Conservation (phyloP, 768 basidiomycete species). For the Chalciporus sphaerocephalus region DNA sequence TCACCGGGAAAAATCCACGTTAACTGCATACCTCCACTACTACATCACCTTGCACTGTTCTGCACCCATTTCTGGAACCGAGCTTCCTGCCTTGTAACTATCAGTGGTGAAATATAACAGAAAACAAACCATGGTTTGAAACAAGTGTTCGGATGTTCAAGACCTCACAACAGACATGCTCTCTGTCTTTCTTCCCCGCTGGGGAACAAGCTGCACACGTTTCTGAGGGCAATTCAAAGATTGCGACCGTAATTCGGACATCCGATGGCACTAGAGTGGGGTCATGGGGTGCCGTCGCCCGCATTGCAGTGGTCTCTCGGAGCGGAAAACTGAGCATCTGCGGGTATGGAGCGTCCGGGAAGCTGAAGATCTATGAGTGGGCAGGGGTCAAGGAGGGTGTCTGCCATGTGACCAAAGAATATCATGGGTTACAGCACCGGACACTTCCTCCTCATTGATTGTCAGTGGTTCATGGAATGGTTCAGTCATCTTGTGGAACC, state of each 20-base stretch:
- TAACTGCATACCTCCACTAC: not conserved
- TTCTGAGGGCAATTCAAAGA: not conserved
- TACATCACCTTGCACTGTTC: too few relatives aligned
- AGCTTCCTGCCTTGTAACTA: too few relatives aligned
- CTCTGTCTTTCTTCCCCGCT: conserved; percentile 5
- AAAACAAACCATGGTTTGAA: too few relatives aligned
- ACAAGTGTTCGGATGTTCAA: not conserved
- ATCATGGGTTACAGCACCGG: not conserved
- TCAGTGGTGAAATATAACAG: too few relatives aligned
- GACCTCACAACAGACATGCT: not conserved
- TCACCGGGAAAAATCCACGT: too few relatives aligned
- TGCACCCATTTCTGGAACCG: too few relatives aligned
- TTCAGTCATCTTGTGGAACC: not conserved
- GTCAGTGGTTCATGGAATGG: not conserved
- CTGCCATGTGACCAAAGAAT: not conserved
- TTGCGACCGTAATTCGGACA: conserved; percentile 2
- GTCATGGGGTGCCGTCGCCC: not conserved
- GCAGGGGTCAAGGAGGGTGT: too few relatives aligned
- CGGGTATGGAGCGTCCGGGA: not conserved
- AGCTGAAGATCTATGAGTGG: not conserved
- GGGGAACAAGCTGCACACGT: conserved; percentile 2
- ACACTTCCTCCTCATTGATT: not conserved
- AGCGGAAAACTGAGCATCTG: not conserved
- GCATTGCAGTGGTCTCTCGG: conserved; percentile 2
- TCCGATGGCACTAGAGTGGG: not conserved